Evolutionary conservation across 306 rosid genomes (phyloP), one percentile per base, ranked within the genome.

Genomic region (Dicorynia guianensis): DNA sequence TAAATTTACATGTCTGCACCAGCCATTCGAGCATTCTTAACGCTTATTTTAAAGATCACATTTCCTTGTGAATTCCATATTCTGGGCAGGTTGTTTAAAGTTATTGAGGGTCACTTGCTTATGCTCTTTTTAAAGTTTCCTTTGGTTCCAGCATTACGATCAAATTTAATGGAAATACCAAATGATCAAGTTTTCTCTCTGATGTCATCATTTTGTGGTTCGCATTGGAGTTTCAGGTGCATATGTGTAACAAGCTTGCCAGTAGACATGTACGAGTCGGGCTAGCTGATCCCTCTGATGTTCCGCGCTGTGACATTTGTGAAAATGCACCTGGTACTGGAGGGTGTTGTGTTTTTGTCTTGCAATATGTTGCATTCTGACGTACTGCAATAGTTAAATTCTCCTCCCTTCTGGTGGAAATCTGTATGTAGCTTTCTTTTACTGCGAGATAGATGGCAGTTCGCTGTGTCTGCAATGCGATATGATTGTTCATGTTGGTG

Each of bases 391-490:
- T 49, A 54, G 69, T 77, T 73, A 25, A 76, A 43, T 19, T 38
- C 20, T 76, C 65, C 42, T 52, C 33, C 43, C 47, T 35, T 44
- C 36, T 61, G 36, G 9, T 69, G 46, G 55, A 49, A 83, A 76
- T 70, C 60, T 79, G 76, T 72, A 13, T 80, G 83, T 70, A 90
- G 96, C 90, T 79, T 90, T 90, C 89, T 90, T 90, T 85, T 90
- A 84, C 86, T 90, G 96, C 75, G 92, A 85, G 86, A 62, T 82
- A 78, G 96, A 90, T 47, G 96, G 92, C 60, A 90, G 87, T 84
- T 90, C 96, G 59, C 83, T 90, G 75, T 90, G 96, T 81, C 82
- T 90, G 69, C 96, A 90, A 78, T 90, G 96, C 7, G 96, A 90
- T 73, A 90, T 86, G 92, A 78, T 76, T 35, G 96, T 84, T 14